A percentile compares a stretch with the other conserved stretches of the same genome.
Conservation (phyloP, 75 land plant genomes). For the Picea sitchensis region DNA sequence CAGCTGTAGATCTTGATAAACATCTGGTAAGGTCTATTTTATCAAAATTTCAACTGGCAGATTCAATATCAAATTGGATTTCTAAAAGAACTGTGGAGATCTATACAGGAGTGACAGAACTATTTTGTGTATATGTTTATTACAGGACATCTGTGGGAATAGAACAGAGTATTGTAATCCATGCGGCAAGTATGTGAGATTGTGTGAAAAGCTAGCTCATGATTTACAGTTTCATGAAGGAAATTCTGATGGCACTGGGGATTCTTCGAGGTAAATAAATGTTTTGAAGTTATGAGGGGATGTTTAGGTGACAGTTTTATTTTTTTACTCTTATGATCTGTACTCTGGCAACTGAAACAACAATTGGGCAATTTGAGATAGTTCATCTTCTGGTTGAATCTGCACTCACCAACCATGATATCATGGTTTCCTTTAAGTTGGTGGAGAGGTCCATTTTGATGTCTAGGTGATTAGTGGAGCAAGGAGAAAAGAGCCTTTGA, state of each 20-base stretch:
- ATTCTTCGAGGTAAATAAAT: conserved; percentile 47
- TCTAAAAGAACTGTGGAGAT: neutral
- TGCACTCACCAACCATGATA: no score
- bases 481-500: no score
- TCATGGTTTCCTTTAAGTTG: no score
- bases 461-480: no score
- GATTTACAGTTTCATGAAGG: conserved; percentile 37
- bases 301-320: neutral
- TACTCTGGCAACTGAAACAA: no score
- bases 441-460: no score
- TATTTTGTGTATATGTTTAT: neutral
- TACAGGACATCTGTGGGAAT: conserved; percentile 84
- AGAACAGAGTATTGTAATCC: conserved; percentile 71
- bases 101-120: neutral
- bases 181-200: conserved; percentile 68
- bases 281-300: neutral
- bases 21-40: conserved; percentile 53
- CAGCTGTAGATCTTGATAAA: conserved; percentile 60
- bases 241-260: conserved; percentile 21
- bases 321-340: neutral
- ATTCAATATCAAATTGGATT: neutral
- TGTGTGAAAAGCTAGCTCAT: conserved; percentile 60
- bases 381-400: no score
- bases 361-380: no score
- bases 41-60: neutral